Evolutionary conservation across 192 early-diverging fungal species (phyloP).

Genomic region (Powellomyces hirtus): DNA sequence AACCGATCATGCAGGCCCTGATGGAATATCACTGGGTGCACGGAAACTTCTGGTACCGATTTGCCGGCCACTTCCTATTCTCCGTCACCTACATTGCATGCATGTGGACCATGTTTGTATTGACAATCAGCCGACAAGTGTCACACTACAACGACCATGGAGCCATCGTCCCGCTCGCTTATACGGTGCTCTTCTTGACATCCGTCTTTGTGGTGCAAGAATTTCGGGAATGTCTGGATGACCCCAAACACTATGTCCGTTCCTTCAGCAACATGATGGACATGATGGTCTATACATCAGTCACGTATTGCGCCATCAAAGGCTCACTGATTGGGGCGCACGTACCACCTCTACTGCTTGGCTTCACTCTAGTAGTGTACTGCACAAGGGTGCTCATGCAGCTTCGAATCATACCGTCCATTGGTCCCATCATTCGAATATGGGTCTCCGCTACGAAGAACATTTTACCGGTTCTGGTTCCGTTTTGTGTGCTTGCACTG

Average conservation of each 20-base stretch:
- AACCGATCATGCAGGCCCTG: constrained; percentile 39
- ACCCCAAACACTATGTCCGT: constrained; percentile 31
- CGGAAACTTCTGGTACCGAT: constrained; percentile 41
- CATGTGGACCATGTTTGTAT: constrained; percentile 16
- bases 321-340: constrained; percentile 18
- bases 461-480: constrained; percentile 44
- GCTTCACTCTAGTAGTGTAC: constrained; percentile 36
- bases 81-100: constrained; percentile 20
- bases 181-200: constrained; percentile 22
- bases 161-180: constrained; percentile 13
- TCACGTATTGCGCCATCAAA: constrained; percentile 28
- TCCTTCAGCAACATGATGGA: constrained; percentile 38
- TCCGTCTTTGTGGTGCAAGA: constrained; percentile 39
- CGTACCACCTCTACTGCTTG: constrained; percentile 38
- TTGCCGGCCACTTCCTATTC: constrained; percentile 30
- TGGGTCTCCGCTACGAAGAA: constrained; percentile 37
- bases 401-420: constrained; percentile 41
- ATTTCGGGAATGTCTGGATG: constrained; percentile 37
- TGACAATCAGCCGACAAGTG: constrained; percentile 2
- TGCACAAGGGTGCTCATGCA: constrained; percentile 35
- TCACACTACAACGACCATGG: not conserved
- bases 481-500: constrained; percentile 33
- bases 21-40: constrained; percentile 47
- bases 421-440: constrained; percentile 42
- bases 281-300: constrained; percentile 31